Base-by-base conservation (phyloP, 2,329 filamentous ascomycete species). In the Cladophialophora bantiana region DNA sequence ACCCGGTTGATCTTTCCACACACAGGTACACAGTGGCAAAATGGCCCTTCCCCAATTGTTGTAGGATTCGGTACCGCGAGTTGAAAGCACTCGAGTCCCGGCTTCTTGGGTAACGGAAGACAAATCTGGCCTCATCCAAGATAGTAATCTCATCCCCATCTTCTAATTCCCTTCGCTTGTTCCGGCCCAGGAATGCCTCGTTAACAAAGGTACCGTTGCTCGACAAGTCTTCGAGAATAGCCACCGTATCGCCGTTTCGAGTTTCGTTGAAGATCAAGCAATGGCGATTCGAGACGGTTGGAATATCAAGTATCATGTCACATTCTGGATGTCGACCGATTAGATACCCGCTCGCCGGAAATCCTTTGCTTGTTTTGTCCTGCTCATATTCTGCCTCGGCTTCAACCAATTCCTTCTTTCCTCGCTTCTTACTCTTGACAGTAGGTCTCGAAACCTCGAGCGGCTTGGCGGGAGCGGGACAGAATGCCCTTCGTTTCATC, bases 141-240 rank as follows among this genome's bases (percentile, higher is more conserved):
- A 99, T 89, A 6, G 91, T 90, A 59, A 99, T 91, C 78, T 98
- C 94, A 72, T 99, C 95, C 42, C 91, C 89, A 73, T 98, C 93
- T 73, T 93, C 85, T 34, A 99, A 84, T 77, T 97, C 93, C 66
- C 94, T 88, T 62, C 93, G 87, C 78, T 97, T 93, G 78, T 99
- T 99, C 59, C 94, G 90, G 31, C 95, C 95, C 31, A 99, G 88
- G 35, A 96, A 85, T 15, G 89, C 90, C 73, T 97, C 93, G 75
- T 98, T 98, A 73, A 99, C 90, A 76, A 94, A 99, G 0, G 96
- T 99, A 59, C 95, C 95, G 76, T 99, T 99, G 76, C 89, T 95
- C 6, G 95, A 99, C 20, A 98, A 81, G 77, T 99, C 95, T 77
- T 99, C 94, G 4, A 99, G 79, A 12, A 98, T 86, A 7, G 93